phyloP scores from a whole-genome alignment of 2,329 filamentous ascomycete species.

The Neofusicoccum umdonicola region DNA sequence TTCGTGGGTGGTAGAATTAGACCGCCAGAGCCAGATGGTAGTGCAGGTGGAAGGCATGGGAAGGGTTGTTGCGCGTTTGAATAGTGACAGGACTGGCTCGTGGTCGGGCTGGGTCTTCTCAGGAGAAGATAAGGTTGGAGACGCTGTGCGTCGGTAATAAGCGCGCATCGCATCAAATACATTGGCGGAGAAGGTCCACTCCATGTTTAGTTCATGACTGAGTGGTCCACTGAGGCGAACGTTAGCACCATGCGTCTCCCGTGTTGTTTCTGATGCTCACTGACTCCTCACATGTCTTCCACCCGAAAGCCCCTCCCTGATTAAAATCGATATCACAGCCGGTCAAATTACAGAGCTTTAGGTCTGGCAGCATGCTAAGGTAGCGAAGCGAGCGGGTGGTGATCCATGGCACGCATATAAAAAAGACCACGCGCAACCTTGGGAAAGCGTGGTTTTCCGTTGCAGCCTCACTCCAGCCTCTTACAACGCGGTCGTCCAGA shows the following conservation, averaged over 20 bases:
- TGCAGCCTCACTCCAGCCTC: background rate
- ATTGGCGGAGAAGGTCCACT: background rate
- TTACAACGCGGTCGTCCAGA: slow-evolving; percentile 9
- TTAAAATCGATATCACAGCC: background rate
- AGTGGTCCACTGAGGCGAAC: background rate
- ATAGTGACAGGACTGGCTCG: background rate
- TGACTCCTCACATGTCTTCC: background rate
- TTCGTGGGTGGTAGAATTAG: too few relatives aligned
- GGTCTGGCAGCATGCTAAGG: background rate
- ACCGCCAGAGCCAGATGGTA: background rate
- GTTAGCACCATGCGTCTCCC: background rate
- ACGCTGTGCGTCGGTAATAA: background rate
- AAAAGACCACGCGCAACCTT: background rate
- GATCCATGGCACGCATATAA: background rate
- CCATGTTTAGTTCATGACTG: background rate
- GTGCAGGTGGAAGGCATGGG: background rate
- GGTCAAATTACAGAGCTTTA: slow-evolving; percentile 1
- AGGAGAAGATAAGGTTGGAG: background rate
- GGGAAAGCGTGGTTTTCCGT: background rate
- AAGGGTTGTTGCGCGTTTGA: background rate
- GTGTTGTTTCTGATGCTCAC: background rate
- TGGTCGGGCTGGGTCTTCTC: background rate
- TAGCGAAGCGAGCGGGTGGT: background rate
- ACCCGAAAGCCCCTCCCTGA: background rate
- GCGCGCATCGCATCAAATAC: background rate